Conservation (phyloP, 2,329 filamentous ascomycete species). For the Colletotrichum cuscutae region DNA sequence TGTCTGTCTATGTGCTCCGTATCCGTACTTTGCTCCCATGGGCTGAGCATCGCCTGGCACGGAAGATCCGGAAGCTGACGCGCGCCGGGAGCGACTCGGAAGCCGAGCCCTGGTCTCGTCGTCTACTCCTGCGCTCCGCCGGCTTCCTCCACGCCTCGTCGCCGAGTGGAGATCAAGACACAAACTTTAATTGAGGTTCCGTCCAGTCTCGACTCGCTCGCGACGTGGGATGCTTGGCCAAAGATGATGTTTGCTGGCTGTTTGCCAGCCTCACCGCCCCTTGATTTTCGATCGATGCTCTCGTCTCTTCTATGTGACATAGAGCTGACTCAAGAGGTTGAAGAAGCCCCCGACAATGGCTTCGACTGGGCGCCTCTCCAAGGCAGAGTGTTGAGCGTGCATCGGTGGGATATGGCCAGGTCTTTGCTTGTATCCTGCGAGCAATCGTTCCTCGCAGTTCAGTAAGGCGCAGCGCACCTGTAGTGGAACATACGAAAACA, state of each 20-base stretch:
- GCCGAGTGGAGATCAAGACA: constrained; percentile 16
- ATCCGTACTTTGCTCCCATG: background rate
- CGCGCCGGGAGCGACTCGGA: constrained; percentile 30
- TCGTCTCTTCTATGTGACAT: background rate
- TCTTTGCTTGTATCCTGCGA: constrained; percentile 4
- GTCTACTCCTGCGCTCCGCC: background rate
- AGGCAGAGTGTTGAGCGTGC: background rate
- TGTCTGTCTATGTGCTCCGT: background rate
- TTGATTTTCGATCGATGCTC: background rate
- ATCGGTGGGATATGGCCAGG: background rate
- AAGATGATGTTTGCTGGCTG: constrained; percentile 3
- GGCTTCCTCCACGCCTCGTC: constrained; percentile 9
- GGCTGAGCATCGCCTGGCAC: constrained; percentile 9
- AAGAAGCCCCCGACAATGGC: background rate
- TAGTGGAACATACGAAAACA: background rate
- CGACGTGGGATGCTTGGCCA: constrained; percentile 22
- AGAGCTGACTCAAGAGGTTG: constrained; percentile 14
- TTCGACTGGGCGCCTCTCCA: constrained; percentile 5
- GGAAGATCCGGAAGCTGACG: constrained; percentile 34
- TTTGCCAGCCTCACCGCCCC: constrained; percentile 22
- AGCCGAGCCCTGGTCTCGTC: constrained; percentile 16
- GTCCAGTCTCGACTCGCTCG: constrained; percentile 16
- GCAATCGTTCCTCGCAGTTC: background rate
- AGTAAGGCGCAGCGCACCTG: background rate
- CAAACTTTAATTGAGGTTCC: constrained; percentile 32